These are phyloP conservation scores for Metschnikowia gelsemii DNA, from an alignment of 805 yeast genomes.

Conservation along the genomic window DNA sequence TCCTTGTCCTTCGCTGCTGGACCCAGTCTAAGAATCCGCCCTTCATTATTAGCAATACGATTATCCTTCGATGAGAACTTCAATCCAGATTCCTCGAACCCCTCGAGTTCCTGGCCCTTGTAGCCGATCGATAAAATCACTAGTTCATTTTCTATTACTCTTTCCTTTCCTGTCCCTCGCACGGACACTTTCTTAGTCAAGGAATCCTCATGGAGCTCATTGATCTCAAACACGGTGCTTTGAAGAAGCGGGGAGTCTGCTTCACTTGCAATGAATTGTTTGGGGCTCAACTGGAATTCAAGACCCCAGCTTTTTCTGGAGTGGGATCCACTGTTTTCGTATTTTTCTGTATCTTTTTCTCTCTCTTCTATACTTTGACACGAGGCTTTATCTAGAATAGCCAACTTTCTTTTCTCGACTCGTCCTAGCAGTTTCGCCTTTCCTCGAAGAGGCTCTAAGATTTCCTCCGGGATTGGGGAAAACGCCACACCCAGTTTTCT, in stretches of 20 bases:
- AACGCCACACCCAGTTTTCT: slow-evolving; percentile 49
- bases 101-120: slow-evolving; percentile 62
- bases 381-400: slow-evolving; percentile 56
- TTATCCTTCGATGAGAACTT: slow-evolving; percentile 27
- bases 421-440: slow-evolving; percentile 43
- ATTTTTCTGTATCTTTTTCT: slow-evolving; percentile 18
- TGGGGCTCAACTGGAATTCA: slow-evolving; percentile 68
- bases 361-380: neutral
- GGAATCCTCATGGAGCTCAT: slow-evolving; percentile 42
- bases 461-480: slow-evolving; percentile 34
- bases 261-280: slow-evolving; percentile 44
- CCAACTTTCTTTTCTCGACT: slow-evolving; percentile 61
- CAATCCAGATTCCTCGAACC: slow-evolving; percentile 45
- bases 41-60: slow-evolving; percentile 33
- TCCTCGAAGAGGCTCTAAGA: slow-evolving; percentile 28
- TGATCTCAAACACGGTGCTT: slow-evolving; percentile 50
- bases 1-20: slow-evolving; percentile 17
- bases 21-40: slow-evolving; percentile 27
- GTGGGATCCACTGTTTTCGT: no score
- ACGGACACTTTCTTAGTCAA: slow-evolving; percentile 26
- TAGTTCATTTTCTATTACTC: slow-evolving; percentile 51
- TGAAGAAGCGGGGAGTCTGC: slow-evolving; percentile 38
- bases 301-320: slow-evolving; percentile 67
- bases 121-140: slow-evolving; percentile 84
- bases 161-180: slow-evolving; percentile 35